Evolutionary conservation across 257 asterid species (phyloP).

Genomic region (Buddleja alternifolia): DNA sequence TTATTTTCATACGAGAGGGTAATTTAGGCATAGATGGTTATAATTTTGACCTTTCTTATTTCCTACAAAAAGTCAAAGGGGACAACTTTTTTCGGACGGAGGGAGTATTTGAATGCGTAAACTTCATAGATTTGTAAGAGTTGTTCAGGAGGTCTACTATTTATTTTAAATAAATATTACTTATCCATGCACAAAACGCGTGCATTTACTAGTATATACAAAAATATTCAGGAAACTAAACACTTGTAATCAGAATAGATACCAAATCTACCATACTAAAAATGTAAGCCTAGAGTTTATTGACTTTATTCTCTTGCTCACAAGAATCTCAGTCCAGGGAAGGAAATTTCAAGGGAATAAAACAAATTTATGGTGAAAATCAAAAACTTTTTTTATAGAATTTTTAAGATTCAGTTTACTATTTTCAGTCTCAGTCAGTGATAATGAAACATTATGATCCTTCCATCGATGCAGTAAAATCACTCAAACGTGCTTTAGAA

Average conservation of each 20-base stretch:
- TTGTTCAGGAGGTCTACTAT: no score
- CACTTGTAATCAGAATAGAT: not conserved
- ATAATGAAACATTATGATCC: not conserved
- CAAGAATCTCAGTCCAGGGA: not conserved
- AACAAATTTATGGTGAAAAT: not conserved
- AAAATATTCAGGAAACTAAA: no score
- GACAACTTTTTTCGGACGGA: no score
- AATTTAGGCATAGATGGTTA: no score
- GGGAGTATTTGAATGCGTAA: no score
- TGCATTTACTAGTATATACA: no score
- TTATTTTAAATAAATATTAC: no score
- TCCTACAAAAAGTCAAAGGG: no score
- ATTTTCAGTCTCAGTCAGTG: not conserved
- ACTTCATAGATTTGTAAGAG: no score
- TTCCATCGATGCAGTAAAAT: constrained; percentile 7
- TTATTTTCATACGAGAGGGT: no score
- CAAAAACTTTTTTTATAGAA: not conserved
- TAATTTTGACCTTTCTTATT: no score
- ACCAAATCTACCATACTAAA: not conserved
- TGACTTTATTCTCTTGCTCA: not conserved
- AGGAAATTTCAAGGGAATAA: not conserved
- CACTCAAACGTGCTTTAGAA: not conserved
- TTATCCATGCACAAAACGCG: no score
- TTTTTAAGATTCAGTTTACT: constrained; percentile 7
- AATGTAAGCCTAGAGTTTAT: not conserved